Base-by-base conservation (phyloP, 257 asterid species). In the Fraxinus quadrangulata region DNA sequence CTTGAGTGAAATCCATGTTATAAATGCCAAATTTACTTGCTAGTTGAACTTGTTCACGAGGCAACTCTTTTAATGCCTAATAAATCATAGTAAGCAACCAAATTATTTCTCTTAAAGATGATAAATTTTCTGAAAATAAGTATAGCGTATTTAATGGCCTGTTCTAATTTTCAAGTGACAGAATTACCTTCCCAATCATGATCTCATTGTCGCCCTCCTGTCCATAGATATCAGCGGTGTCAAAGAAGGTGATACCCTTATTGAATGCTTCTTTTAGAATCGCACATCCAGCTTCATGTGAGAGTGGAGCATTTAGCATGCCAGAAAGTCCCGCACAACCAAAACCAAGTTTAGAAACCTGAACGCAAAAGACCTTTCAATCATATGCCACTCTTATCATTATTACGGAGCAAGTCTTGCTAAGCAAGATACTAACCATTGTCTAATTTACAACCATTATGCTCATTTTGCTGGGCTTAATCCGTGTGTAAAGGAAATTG, bases 291-390 rank as follows among this genome's bases (percentile, higher is more conserved):
- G 37, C 92, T 34, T 86, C 86, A 37, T 88, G 85, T 3, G 91
- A 76, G 42, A 88, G 79, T 59, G 92, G 92, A 36, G 84, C 84
- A 76, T 86, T 90, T 45, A 83, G 79, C 6, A 71, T 28, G 74
- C 91, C 91, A 42, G 90, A 77, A n/a, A 90, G 91, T 40, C 88
- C 85, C 31, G 28, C 88, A 75, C 91, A 90, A 3, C 94, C 94
- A 34, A 84, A 86, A 0, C 92, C 92, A 19, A 90, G 67, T 40
- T 79, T 81, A 0, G 92, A 88, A 19, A 90, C 92, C 92, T 86
- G 67, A 51, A 28, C 16, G 17, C 61, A 3, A 67, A 23, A 56
- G 47, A 28, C 23, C 47, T 54, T 49, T 71, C 61, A 21, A 17
- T 71, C 74, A 21, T 71, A 49, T 28, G 10, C 47, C 10, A 54